Evolutionary conservation across 164 flowering plant species (phyloP).

Genomic region (Vitis rotundifolia): DNA sequence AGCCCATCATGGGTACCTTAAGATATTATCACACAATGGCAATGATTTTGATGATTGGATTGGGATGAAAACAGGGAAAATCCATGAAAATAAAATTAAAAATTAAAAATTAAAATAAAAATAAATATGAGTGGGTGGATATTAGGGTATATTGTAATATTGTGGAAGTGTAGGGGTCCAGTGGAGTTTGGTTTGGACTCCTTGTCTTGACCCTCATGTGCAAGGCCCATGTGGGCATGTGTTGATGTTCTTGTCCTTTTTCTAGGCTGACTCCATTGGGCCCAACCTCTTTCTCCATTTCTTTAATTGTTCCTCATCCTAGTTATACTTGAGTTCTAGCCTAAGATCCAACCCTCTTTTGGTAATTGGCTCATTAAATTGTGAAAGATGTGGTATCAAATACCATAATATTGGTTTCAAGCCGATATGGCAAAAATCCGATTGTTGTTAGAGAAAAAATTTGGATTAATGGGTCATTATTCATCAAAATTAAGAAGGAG

Average conservation of each 20-base stretch:
- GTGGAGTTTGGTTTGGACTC: background rate
- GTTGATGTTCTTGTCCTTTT: conserved; percentile 16
- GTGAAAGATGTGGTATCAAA: too few species aligned
- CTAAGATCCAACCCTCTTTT: too few species aligned
- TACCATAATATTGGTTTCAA: too few species aligned
- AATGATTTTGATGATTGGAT: conserved; percentile 10
- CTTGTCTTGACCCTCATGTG: conserved; percentile 33
- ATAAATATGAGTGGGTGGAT: background rate
- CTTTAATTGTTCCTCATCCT: background rate
- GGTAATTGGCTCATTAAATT: too few species aligned
- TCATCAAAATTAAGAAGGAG: too few species aligned
- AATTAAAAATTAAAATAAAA: background rate
- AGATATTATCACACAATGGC: background rate
- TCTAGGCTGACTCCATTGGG: conserved; percentile 6
- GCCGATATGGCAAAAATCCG: too few species aligned
- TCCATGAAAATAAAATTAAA: background rate
- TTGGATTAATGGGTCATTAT: too few species aligned
- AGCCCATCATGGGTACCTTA: background rate
- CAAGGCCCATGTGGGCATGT: conserved; percentile 46
- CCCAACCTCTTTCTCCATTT: conserved; percentile 1
- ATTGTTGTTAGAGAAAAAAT: too few species aligned
- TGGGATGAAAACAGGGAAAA: background rate
- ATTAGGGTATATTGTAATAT: conserved; percentile 8
- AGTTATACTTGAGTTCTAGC: too few species aligned
- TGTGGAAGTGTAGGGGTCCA: background rate